Percentiles rank a stretch among this genome's conserved stretches.
Conservation (phyloP, 2,329 filamentous ascomycete species). For the Fusarium caatingaense region DNA sequence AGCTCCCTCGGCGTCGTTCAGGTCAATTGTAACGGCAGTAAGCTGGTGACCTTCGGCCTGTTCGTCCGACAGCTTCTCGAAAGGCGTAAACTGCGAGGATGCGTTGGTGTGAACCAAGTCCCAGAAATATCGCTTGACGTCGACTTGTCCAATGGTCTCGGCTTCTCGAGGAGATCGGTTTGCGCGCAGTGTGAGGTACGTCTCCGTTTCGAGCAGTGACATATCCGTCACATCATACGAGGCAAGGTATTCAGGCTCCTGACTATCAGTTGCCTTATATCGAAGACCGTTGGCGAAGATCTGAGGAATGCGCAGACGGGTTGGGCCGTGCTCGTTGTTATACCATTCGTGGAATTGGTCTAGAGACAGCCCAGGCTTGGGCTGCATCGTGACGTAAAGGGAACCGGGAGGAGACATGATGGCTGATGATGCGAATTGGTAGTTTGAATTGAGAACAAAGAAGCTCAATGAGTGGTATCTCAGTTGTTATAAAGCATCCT, state of each 20-base stretch:
- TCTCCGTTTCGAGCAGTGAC: slow-evolving; percentile 73
- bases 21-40: slow-evolving; percentile 69
- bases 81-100: slow-evolving; percentile 65
- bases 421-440: neutral
- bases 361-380: slow-evolving; percentile 71
- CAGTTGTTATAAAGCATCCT: slow-evolving; percentile 14
- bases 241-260: slow-evolving; percentile 77
- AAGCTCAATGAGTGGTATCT: neutral
- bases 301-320: slow-evolving; percentile 79
- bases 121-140: slow-evolving; percentile 77
- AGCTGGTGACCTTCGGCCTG: slow-evolving; percentile 70
- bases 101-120: slow-evolving; percentile 71
- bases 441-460: neutral
- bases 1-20: slow-evolving; percentile 62
- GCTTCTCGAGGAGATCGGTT: slow-evolving; percentile 66
- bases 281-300: slow-evolving; percentile 82
- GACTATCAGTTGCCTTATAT: slow-evolving; percentile 74
- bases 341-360: slow-evolving; percentile 91
- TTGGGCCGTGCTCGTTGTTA: slow-evolving; percentile 91
- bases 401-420: slow-evolving; percentile 68
- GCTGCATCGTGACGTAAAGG: slow-evolving; percentile 89
- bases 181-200: slow-evolving; percentile 74
- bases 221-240: slow-evolving; percentile 85
- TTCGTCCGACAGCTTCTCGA: slow-evolving; percentile 69
- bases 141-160: slow-evolving; percentile 65